Evolutionary conservation across 768 basidiomycete genomes (phyloP), one percentile per base, ranked within the genome.

Genomic region (Kwoniella bestiolae): DNA sequence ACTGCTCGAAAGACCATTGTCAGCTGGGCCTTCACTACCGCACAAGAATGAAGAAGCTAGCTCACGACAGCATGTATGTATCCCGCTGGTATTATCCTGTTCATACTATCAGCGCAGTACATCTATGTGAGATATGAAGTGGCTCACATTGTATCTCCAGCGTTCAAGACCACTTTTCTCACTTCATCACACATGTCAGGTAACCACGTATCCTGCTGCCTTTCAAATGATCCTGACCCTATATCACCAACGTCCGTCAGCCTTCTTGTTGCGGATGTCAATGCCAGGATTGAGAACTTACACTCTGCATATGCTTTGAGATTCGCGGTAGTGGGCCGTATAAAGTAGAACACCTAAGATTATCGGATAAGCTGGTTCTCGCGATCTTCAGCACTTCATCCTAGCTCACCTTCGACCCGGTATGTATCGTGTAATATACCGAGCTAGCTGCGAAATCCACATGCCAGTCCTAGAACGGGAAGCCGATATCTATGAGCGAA

Each of bases 31-130:
- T 53, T 31, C 51, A 56, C 38, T 3, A 21, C 28, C 41, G 52
- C 28, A 18, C n/a, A 55, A n/a, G 11, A 2, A 0, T 21, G 1
- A 18, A n/a, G 31, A 6, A 26, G 9, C 14, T 16, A 35, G 83
- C 90, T 79, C 79, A 95, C 94, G 44, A 99, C 95, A 11, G 93
- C 92, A 78, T 99, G 95, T 65, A 98, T 97, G 91, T 95, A 99
- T 0, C 95, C 95, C 1, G 92, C 89, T 1, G 95, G 93, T 58
- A 96, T 94, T 52, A 94, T 91, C 82, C 81, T 82, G 29, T 50
- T 21, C 23, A 12, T 16, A 11, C 11, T 32, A 26, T 60, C 31
- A 60, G 59, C 47, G 35, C n/a, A n/a, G n/a, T n/a, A n/a, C n/a
- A n/a, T n/a, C n/a, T n/a, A n/a, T n/a, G n/a, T n/a, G n/a, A n/a